Evolutionary conservation across 371 early-diverging fungal species (phyloP).

Genomic region (Basidiobolus meristosporus): DNA sequence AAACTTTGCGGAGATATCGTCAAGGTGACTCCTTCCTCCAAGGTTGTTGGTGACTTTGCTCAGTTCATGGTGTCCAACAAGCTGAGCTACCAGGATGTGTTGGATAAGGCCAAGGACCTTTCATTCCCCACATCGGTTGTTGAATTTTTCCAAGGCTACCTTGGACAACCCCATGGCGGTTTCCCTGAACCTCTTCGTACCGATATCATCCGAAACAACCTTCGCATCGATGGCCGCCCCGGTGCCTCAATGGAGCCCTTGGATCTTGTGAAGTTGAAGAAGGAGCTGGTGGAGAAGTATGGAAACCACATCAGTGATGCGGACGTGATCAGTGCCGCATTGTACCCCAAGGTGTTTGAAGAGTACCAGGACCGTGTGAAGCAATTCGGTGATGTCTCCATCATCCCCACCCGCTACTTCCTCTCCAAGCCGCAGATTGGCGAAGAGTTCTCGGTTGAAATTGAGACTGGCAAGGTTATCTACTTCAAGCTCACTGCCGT

Average conservation of each 20-base stretch:
- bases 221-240: constrained; percentile 68
- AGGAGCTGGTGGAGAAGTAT: constrained; percentile 44
- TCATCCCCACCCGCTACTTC: constrained; percentile 81
- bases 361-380: constrained; percentile 54
- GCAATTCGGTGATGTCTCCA: constrained; percentile 66
- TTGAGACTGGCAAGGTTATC: constrained; percentile 76
- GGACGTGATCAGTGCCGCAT: constrained; percentile 69
- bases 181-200: constrained; percentile 81
- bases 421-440: constrained; percentile 63
- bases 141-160: constrained; percentile 88
- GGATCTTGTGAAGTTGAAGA: constrained; percentile 51
- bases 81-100: constrained; percentile 48
- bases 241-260: constrained; percentile 63
- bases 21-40: constrained; percentile 92
- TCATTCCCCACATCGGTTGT: constrained; percentile 87
- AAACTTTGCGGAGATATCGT: constrained; percentile 83
- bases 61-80: constrained; percentile 91
- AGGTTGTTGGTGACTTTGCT: constrained; percentile 92
- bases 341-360: constrained; percentile 89
- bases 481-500: constrained; percentile 81
- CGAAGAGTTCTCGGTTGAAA: constrained; percentile 71
- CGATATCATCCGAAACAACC: constrained; percentile 53
- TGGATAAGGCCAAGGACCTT: constrained; percentile 46
- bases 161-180: constrained; percentile 87
- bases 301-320: constrained; percentile 58